A percentile compares a stretch with the other conserved stretches of the same genome.
phyloP scores from a whole-genome alignment of 1,284 basidiomycete genomes.

The Apiotrichum brassicae region DNA sequence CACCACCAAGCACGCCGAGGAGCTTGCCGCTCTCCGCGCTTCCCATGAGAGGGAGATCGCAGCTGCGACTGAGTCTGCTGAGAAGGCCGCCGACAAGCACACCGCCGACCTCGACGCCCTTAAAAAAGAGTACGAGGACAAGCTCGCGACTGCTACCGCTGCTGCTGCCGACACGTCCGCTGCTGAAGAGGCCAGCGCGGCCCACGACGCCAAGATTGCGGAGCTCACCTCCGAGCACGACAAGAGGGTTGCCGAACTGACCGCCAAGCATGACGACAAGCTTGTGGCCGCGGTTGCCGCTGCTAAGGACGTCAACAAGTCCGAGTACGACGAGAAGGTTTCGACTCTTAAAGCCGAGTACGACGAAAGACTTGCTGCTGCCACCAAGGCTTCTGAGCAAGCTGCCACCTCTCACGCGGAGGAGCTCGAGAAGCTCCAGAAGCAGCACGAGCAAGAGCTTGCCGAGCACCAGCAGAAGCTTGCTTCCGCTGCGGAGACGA shows the following conservation, averaged over 20 bases:
- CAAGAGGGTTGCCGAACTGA: constrained; percentile 1
- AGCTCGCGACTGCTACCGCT: not conserved
- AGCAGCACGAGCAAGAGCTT: constrained; percentile 14
- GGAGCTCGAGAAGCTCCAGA: constrained; percentile 25
- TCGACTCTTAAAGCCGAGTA: constrained; percentile 5
- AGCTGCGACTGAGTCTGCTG: not conserved
- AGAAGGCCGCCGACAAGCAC: not conserved
- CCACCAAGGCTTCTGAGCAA: constrained; percentile 17
- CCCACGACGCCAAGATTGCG: constrained; percentile 1
- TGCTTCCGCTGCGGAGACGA: not conserved
- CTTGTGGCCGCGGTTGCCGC: constrained; percentile 6
- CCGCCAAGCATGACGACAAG: constrained; percentile 17
- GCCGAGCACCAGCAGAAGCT: constrained; percentile 5
- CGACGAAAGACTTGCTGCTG: constrained; percentile 12
- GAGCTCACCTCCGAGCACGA: constrained; percentile 1
- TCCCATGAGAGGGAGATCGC: constrained; percentile 2
- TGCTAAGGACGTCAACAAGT: constrained; percentile 18
- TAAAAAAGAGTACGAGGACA: constrained; percentile 13
- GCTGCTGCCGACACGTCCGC: not conserved
- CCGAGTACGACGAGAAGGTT: constrained; percentile 8
- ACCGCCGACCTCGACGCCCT: not conserved
- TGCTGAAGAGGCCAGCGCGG: not conserved
- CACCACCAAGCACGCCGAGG: not conserved
- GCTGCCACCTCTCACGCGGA: constrained; percentile 19
- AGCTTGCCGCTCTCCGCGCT: constrained; percentile 3